Evolutionary conservation across 495 filamentous ascomycete genomes (phyloP), one percentile per base, ranked within the genome.

Genomic region (Trichoderma erinaceum): DNA sequence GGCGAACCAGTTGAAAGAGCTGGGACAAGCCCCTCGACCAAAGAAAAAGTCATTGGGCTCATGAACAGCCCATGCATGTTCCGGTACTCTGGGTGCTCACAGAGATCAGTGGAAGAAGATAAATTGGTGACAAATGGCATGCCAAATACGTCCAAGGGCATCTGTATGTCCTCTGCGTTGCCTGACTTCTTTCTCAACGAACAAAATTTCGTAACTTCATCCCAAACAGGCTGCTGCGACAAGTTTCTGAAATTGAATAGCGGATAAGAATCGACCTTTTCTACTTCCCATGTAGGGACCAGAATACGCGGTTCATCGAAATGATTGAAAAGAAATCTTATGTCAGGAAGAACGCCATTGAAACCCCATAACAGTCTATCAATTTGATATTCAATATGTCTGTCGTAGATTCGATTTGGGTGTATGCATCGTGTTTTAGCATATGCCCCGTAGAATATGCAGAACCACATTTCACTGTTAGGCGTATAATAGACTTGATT

Each of bases 241-340:
- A 69, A 13, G 44, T 69, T 38, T 0, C 5, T 23, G 25, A 61
- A 16, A 25, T 61, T 61, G 3, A 61, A 61, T 8, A 21, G 56
- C 1, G 23, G 56, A 61, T 32, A 25, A 7, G 27, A 29, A 29
- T 21, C 23, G 16, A 25, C 2, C 25, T 61, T 25, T 29, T 32
- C 56, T 16, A 21, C 25, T 32, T 21, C 56, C 25, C 25, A 15
- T 11, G 56, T 27, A 4, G 56, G 50, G 2, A 90, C 75, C 23
- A 89, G 79, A n/a, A 92, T 85, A 12, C 88, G 81, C 43, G 86
- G 86, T 70, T 91, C 89, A 71, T 92, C 89, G 67, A 91, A 85
- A 4, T 84, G 77, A 73, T 92, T 92, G 75, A 92, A 88, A 0
- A 85, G 86, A 63, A 92, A 70, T 70, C 90, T 88, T 86, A 92